phyloP scores from a whole-genome alignment of 176 grass and related monocot species.

The Thinopyrum elongatum region DNA sequence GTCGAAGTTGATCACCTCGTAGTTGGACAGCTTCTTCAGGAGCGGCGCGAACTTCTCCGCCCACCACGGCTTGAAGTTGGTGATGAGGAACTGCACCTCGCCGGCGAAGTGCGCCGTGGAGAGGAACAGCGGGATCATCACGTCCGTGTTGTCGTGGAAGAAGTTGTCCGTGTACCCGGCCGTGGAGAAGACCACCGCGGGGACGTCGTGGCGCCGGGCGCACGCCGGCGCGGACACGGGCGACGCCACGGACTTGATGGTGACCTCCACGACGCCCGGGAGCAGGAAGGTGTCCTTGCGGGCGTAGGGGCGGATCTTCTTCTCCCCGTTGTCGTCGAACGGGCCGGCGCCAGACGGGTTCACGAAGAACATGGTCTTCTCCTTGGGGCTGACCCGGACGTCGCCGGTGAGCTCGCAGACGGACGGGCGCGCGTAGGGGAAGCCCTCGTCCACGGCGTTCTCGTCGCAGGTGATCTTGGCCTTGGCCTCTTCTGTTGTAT shows the following conservation, averaged over 20 bases:
- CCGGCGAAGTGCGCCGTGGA: conserved; percentile 53
- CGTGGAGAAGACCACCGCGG: conserved; percentile 69
- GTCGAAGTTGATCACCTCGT: conserved; percentile 75
- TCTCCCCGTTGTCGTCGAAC: conserved; percentile 43
- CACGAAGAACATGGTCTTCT: conserved; percentile 53
- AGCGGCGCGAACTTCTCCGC: conserved; percentile 54
- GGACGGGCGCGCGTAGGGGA: conserved; percentile 65
- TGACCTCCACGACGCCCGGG: conserved; percentile 63
- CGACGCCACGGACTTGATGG: conserved; percentile 56
- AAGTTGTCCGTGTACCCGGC: conserved; percentile 91
- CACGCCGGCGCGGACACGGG: conserved; percentile 24
- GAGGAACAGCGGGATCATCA: conserved; percentile 85
- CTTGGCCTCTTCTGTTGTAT: conserved; percentile 5
- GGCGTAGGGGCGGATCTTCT: conserved; percentile 61
- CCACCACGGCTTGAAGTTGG: conserved; percentile 70
- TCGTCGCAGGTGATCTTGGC: conserved; percentile 65
- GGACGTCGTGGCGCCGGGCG: conserved; percentile 55
- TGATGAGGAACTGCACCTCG: conserved; percentile 70
- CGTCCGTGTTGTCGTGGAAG: conserved; percentile 93
- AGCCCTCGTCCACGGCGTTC: conserved; percentile 60
- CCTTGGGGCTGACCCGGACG: conserved; percentile 50
- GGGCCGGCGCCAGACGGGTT: conserved; percentile 34
- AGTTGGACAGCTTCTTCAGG: conserved; percentile 63
- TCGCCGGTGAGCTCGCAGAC: conserved; percentile 79
- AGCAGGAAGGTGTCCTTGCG: conserved; percentile 72